Conservation (phyloP, 768 basidiomycete genomes). For the Lactarius deliciosus region DNA sequence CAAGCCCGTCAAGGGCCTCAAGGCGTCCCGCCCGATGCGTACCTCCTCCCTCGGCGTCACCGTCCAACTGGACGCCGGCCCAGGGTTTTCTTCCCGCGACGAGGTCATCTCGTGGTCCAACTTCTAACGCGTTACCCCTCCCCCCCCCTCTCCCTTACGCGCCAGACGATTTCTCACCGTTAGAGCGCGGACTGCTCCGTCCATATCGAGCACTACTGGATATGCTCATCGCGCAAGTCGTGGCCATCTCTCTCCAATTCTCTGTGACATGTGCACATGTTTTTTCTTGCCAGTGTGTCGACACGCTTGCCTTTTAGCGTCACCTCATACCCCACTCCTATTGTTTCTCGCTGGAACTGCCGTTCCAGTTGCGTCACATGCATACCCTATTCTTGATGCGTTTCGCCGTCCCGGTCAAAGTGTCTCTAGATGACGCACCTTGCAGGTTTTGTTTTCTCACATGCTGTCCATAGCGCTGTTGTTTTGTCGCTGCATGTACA, state of each 20-base stretch:
- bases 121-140: slow-evolving; percentile 38
- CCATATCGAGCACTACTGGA: not conserved
- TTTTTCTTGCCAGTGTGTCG: not conserved
- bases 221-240: slow-evolving; percentile 4
- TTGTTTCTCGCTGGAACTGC: slow-evolving; percentile 23
- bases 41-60: slow-evolving; percentile 63
- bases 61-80: slow-evolving; percentile 48
- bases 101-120: slow-evolving; percentile 72
- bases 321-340: not conserved
- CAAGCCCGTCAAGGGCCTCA: slow-evolving; percentile 57
- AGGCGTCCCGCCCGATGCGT: slow-evolving; percentile 63
- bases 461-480: slow-evolving; percentile 13
- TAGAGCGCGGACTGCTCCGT: not conserved
- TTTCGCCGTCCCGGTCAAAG: slow-evolving; percentile 3
- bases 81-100: slow-evolving; percentile 42
- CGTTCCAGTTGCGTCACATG: slow-evolving; percentile 16
- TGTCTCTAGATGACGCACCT: slow-evolving; percentile 25
- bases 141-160: not conserved
- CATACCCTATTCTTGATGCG: slow-evolving; percentile 16
- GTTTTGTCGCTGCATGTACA: slow-evolving; percentile 1
- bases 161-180: not conserved
- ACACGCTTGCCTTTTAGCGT: not conserved
- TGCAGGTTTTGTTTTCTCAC: slow-evolving; percentile 6
- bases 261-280: not conserved
- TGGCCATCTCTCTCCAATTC: not conserved